Conservation (phyloP, 495 filamentous ascomycete species). For the Penicillium longicatenatum region DNA sequence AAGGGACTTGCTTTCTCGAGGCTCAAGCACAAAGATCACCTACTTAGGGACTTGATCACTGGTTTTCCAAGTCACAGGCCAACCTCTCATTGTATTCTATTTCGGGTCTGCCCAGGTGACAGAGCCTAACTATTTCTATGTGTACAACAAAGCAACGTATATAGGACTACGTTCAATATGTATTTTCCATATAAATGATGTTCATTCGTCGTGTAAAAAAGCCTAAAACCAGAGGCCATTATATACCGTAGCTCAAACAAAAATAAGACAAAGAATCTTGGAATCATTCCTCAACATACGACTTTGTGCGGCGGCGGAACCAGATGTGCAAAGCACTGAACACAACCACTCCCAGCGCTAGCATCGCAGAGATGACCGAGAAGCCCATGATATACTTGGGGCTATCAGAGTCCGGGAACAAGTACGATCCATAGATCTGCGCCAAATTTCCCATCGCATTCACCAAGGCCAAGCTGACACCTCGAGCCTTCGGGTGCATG, state of each 20-base stretch:
- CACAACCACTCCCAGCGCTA: conserved; percentile 36
- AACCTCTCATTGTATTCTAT: too few species aligned
- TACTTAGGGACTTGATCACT: too few species aligned
- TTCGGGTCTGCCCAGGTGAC: too few species aligned
- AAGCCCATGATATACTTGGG: conserved; percentile 44
- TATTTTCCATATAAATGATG: too few species aligned
- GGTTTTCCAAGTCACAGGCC: too few species aligned
- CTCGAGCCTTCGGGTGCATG: conserved; percentile 35
- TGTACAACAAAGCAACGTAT: too few species aligned
- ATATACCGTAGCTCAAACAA: not conserved
- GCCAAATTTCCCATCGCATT: conserved; percentile 53
- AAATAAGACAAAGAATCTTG: not conserved
- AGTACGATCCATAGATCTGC: conserved; percentile 49
- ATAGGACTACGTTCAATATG: too few species aligned
- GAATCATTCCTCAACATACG: conserved; percentile 1
- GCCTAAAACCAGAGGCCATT: too few species aligned
- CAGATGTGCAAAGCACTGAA: conserved; percentile 33
- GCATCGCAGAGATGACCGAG: conserved; percentile 41
- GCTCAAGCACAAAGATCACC: too few species aligned
- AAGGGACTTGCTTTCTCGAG: too few species aligned
- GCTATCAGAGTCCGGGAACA: conserved; percentile 37
- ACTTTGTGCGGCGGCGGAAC: conserved; percentile 21
- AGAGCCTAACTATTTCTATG: too few species aligned
- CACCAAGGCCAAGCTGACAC: conserved; percentile 49
- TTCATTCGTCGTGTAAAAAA: not conserved